These are phyloP conservation scores for Yarrowia keelungensis DNA, from an alignment of 805 yeast species.

Conservation along the genomic window DNA sequence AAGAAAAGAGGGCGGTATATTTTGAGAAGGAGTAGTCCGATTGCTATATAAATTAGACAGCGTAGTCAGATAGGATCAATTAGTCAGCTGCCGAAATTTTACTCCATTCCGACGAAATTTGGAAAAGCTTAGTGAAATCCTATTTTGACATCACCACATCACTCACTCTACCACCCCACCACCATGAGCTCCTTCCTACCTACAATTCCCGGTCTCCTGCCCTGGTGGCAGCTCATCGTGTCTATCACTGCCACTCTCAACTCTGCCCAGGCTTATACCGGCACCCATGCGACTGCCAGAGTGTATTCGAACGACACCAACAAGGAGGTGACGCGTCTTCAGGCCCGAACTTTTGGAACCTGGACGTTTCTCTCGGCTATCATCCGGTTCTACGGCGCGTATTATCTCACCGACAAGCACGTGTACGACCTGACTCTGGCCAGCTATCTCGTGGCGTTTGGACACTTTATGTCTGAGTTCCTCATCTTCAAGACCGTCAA, in stretches of 20 bases:
- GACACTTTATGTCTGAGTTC: conserved; percentile 88
- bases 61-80: too few species aligned
- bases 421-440: conserved; percentile 80
- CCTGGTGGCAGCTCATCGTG: conserved; percentile 80
- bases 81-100: too few species aligned
- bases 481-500: conserved; percentile 76
- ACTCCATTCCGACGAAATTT: too few species aligned
- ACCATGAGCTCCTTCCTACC: conserved; percentile 35
- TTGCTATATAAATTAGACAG: too few species aligned
- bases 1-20: too few species aligned
- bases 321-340: conserved; percentile 61
- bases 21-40: too few species aligned
- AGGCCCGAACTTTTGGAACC: conserved; percentile 98
- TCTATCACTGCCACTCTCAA: conserved; percentile 87
- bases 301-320: conserved; percentile 77
- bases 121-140: neutral
- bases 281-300: conserved; percentile 76
- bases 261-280: conserved; percentile 81
- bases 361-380: conserved; percentile 92
- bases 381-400: conserved; percentile 87
- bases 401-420: conserved; percentile 68
- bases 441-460: conserved; percentile 80
- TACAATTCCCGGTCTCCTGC: conserved; percentile 59
- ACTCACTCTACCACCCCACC: neutral
- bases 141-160: neutral